Evolutionary conservation across 441 rosid genomes (phyloP), one percentile per base, ranked within the genome.

Genomic region (Mallotus japonicus): DNA sequence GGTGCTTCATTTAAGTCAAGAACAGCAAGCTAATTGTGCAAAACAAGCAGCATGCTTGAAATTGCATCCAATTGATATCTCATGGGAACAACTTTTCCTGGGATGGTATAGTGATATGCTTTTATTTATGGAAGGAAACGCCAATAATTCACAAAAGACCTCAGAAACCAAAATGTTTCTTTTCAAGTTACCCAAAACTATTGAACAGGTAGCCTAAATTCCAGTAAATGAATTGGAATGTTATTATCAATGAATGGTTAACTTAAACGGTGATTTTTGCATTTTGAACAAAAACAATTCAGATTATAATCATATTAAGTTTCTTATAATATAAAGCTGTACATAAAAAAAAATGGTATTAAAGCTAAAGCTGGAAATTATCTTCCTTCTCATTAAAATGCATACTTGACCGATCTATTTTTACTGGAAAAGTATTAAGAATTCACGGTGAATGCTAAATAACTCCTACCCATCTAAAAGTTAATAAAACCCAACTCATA

Each of bases 401-500:
- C 9, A 7, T 8, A 44, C 12, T 7, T 44, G 7, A 53, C 19
- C 22, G 17, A 37, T 37, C 58, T 54, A 5, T 54, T 7, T 49
- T 44, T 16, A 47, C 61, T 20, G 40, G 40, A 4, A 37, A 37
- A 6, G 40, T 37, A 37, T 37, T 4, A 37, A 37, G 40, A 37
- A 37, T 37, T 4, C 6, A 37, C 5, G 40, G 40, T 37, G 6
- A 37, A 4, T 37, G 40, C 40, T 71, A n/a, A 49, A 61, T 47
- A 32, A 60, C 49, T 44, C 8, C 57, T 12, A 47, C 12, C n/a
- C 20, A 46, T 28, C 8, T 7, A 62, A 16, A 62, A 63, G 55
- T 72, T 11, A 20, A 54, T 10, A 73, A 72, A 69, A 63, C 69
- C 70, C 70, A 34, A 55, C 69, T 22, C 24, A 42, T 13, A 61